A percentile compares a stretch with the other conserved stretches of the same genome.
Conservation (phyloP, 1,284 basidiomycete genomes). For the Apiotrichum laibachii region DNA sequence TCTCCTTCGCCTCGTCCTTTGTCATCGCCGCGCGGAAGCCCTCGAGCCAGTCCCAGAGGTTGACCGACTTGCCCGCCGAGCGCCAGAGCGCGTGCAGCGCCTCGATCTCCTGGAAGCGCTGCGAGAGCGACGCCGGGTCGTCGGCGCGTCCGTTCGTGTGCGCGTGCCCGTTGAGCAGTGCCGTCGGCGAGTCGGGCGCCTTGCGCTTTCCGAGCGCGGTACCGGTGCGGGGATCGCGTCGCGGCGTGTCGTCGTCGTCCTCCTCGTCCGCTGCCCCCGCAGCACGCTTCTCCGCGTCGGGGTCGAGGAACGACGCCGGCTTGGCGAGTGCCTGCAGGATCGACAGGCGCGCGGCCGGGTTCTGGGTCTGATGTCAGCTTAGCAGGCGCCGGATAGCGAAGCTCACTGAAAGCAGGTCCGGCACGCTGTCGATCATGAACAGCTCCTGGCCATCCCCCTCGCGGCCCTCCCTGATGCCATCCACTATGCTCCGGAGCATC, state of each 20-base stretch:
- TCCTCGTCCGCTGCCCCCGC: not conserved
- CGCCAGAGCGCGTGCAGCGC: slow-evolving; percentile 39
- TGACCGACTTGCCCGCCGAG: slow-evolving; percentile 39
- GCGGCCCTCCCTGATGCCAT: slow-evolving; percentile 1
- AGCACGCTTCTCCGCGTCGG: not conserved
- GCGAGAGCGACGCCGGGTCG: not conserved
- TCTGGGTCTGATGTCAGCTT: slow-evolving; percentile 7
- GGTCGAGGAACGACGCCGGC: slow-evolving; percentile 9
- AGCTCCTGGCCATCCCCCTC: slow-evolving; percentile 21
- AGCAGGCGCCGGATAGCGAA: not conserved
- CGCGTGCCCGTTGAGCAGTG: not conserved
- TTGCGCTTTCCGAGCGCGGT: not conserved
- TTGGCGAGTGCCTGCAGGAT: slow-evolving; percentile 18
- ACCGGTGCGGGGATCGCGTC: not conserved
- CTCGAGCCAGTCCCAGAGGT: slow-evolving; percentile 49
- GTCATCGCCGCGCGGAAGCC: slow-evolving; percentile 31
- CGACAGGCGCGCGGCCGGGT: slow-evolving; percentile 22
- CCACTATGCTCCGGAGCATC: not conserved
- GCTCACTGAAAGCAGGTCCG: slow-evolving; percentile 23
- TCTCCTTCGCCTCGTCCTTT: slow-evolving; percentile 5
- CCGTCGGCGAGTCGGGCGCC: not conserved
- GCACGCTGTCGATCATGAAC: slow-evolving; percentile 18
- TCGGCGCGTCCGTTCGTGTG: not conserved
- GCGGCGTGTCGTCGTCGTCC: not conserved
- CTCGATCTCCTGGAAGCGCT: slow-evolving; percentile 31